A percentile compares a stretch with the other conserved stretches of the same genome.
These are phyloP conservation scores for Yarrowia sp. DNA, from an alignment of 805 yeast species.

Conservation along the genomic window DNA sequence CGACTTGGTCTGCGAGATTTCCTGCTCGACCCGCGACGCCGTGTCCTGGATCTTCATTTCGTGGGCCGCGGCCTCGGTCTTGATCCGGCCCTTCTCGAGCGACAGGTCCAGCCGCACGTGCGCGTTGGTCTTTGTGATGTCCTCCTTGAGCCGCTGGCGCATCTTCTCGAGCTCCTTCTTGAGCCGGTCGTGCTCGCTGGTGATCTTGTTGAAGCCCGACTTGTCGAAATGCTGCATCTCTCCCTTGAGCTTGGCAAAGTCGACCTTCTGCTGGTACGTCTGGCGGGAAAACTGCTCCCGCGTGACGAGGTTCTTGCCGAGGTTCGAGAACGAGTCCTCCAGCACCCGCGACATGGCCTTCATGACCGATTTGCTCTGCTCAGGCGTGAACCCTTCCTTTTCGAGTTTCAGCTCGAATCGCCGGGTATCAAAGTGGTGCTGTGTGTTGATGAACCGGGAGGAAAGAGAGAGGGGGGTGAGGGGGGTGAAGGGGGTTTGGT, in stretches of 20 bases:
- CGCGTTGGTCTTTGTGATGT: conserved; percentile 87
- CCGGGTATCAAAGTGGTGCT: conserved; percentile 73
- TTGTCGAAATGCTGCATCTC: conserved; percentile 88
- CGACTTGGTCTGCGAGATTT: conserved; percentile 90
- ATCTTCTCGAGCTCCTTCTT: conserved; percentile 84
- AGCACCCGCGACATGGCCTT: conserved; percentile 74
- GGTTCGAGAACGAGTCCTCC: conserved; percentile 77
- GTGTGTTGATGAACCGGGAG: conserved; percentile 17
- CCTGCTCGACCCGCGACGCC: conserved; percentile 93
- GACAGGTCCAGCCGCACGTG: conserved; percentile 90
- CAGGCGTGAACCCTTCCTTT: conserved; percentile 70
- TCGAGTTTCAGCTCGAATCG: conserved; percentile 71
- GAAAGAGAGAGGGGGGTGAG: too few relatives aligned
- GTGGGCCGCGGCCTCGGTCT: conserved; percentile 92
- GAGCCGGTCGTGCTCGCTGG: conserved; percentile 86
- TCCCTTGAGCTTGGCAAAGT: conserved; percentile 91
- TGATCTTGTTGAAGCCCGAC: conserved; percentile 79
- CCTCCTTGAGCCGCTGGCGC: conserved; percentile 85
- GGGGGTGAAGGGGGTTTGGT: background rate
- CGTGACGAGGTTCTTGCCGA: conserved; percentile 80
- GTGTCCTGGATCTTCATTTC: conserved; percentile 94
- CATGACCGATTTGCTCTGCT: conserved; percentile 83
- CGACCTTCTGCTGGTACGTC: conserved; percentile 95
- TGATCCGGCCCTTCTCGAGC: conserved; percentile 91
- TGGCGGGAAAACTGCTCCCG: conserved; percentile 82